Percentiles rank a stretch among this genome's conserved stretches.
phyloP scores from a whole-genome alignment of 2,329 filamentous ascomycete species.

The Neophaeococcomyces aloes region DNA sequence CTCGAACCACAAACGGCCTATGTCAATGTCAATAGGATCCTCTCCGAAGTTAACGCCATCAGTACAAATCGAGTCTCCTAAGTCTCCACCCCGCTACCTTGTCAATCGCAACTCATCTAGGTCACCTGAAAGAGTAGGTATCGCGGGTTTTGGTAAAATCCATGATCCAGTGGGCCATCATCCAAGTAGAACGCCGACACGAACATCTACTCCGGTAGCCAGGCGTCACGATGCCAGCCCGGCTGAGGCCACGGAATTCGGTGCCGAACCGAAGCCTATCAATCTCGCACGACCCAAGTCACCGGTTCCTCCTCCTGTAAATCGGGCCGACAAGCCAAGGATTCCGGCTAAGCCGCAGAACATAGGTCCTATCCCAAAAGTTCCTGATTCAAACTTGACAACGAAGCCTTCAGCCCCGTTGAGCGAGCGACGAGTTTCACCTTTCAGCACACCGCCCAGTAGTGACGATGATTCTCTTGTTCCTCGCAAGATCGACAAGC shows the following conservation, averaged over 20 bases:
- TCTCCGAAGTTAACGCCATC: conserved; percentile 33
- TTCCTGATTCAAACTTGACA: neutral
- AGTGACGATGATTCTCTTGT: conserved; percentile 48
- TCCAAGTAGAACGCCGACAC: conserved; percentile 19
- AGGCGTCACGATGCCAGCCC: conserved; percentile 8
- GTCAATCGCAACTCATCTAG: conserved; percentile 17
- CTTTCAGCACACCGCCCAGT: conserved; percentile 76
- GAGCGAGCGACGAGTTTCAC: conserved; percentile 49
- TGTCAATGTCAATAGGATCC: conserved; percentile 34
- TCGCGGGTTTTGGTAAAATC: conserved; percentile 17
- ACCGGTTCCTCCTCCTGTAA: conserved; percentile 60
- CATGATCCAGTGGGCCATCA: conserved; percentile 19
- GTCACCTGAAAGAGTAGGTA: conserved; percentile 19
- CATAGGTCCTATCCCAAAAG: conserved; percentile 9
- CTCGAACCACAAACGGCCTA: conserved; percentile 48
- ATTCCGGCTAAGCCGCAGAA: conserved; percentile 40
- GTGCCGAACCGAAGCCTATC: neutral
- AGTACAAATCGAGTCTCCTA: conserved; percentile 35
- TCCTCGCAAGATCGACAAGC: conserved; percentile 22
- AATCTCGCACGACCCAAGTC: conserved; percentile 12
- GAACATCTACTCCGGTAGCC: conserved; percentile 27
- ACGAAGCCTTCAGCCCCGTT: conserved; percentile 22
- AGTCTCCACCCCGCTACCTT: conserved; percentile 30
- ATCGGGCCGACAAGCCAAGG: conserved; percentile 69
- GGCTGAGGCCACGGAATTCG: neutral